Base-by-base conservation (phyloP, 495 filamentous ascomycete species). In the Daldinia caldariorum region DNA sequence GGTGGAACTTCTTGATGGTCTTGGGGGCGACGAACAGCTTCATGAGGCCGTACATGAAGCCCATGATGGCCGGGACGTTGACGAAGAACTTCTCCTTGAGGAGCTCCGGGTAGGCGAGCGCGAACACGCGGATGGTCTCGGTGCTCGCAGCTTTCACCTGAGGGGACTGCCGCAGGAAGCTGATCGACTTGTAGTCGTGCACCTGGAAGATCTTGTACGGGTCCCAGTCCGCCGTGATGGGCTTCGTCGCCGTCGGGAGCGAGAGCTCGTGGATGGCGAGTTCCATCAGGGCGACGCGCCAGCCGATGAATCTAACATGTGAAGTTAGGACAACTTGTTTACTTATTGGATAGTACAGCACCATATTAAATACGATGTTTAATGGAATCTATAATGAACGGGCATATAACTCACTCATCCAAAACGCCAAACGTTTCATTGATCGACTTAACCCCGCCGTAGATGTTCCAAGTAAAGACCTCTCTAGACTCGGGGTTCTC, bases 41-140 rank as follows among this genome's bases (percentile, higher is more conserved):
- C 83, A 96, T 91, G 58, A 89, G 83, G 32, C 79, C 79, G 76
- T 90, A 97, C 76, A 97, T 84, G 87, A 93, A 97, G 51, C 90
- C 90, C 93, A 96, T 97, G 73, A 97, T 81, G 58, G 87, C 77
- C 0, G 94, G 93, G 6, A 97, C 91, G 65, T 97, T 97, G 80
- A 97, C 90, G 74, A 97, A 97, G 85, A 91, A 95, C 83, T 97
- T 97, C 78, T 93, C 86, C 75, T 89, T 89, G 32, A 97, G 84
- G 20, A 95, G 86, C 82, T 97, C 94, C 0, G 94, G 94, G 82
- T 97, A 97, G 56, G 90, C 89, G 55, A 86, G 87, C 49, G 84
- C 81, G 79, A 97, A 92, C 20, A 90, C 83, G 32, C 90, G 85
- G 76, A 97, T 94, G 39, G 90, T 91, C 82, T 93, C 88, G 78